Evolutionary conservation across 2,329 filamentous ascomycete genomes (phyloP).

Genomic region (Sporothrix mexicana): DNA sequence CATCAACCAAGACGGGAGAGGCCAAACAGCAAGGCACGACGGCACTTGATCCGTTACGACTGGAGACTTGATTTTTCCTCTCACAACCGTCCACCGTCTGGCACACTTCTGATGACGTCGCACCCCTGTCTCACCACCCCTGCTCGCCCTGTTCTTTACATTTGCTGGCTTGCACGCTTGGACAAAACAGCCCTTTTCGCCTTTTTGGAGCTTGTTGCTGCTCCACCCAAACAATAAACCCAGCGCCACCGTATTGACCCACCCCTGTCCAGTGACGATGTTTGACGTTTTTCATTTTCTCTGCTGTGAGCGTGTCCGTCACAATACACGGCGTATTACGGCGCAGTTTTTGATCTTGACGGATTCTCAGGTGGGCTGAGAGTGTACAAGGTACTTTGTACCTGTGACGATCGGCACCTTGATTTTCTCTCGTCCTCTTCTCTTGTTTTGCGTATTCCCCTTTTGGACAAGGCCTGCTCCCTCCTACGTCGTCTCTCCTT

Average conservation of each 20-base stretch:
- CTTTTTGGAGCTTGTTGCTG: not conserved
- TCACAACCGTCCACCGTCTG: not conserved
- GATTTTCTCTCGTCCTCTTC: not conserved
- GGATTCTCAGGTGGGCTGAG: no score
- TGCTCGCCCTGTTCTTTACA: slow-evolving; percentile 16
- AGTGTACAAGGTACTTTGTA: not conserved
- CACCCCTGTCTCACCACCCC: slow-evolving; percentile 31
- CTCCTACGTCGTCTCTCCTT: slow-evolving; percentile 11
- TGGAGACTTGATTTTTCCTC: not conserved
- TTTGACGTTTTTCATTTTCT: not conserved
- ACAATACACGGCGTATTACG: not conserved
- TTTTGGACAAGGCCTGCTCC: slow-evolving; percentile 16
- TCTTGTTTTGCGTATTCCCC: slow-evolving; percentile 26
- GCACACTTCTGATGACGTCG: slow-evolving; percentile 27
- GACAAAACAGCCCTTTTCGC: not conserved
- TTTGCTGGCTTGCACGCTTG: not conserved
- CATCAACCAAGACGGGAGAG: not conserved
- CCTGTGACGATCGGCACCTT: slow-evolving; percentile 26
- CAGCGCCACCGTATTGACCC: slow-evolving; percentile 14
- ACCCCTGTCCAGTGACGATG: slow-evolving; percentile 24
- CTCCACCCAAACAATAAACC: not conserved
- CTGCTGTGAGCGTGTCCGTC: not conserved
- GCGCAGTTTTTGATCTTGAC: not conserved
- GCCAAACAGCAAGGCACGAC: slow-evolving; percentile 7
- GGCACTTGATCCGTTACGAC: not conserved